Evolutionary conservation across 2,329 filamentous ascomycete species (phyloP).

Genomic region (Rutstroemia sp.): DNA sequence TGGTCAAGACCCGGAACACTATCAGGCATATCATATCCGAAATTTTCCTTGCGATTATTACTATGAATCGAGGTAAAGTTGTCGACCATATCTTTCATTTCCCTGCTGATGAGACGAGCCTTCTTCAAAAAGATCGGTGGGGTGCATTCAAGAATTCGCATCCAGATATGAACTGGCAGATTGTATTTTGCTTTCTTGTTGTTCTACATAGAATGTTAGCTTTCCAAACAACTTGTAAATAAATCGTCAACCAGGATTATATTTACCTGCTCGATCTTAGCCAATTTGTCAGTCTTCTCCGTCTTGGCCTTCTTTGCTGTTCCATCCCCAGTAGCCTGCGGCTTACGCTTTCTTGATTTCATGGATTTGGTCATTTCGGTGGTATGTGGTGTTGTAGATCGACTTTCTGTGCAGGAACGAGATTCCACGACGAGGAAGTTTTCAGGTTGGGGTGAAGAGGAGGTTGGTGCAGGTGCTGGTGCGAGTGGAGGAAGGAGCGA

Average conservation of each 20-base stretch:
- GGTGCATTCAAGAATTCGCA: constrained; percentile 26
- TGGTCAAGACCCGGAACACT: constrained; percentile 18
- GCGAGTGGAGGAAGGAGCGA: constrained; percentile 1
- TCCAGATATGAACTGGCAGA: constrained; percentile 20
- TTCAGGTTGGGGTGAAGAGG: not conserved
- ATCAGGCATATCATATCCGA: constrained; percentile 24
- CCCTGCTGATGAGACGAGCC: constrained; percentile 20
- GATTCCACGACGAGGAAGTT: constrained; percentile 6
- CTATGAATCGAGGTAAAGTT: constrained; percentile 22
- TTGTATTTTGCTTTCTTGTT: constrained; percentile 12
- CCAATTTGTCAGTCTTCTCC: constrained; percentile 11
- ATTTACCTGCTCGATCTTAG: constrained; percentile 18
- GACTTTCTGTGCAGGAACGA: constrained; percentile 4
- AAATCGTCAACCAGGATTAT: not conserved
- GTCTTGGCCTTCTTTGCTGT: constrained; percentile 13
- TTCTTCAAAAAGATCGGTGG: constrained; percentile 27
- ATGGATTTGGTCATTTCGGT: constrained; percentile 1
- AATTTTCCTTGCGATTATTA: constrained; percentile 27
- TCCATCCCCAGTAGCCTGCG: not conserved
- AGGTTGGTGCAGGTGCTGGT: not conserved
- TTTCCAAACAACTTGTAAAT: not conserved
- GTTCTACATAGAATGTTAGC: constrained; percentile 12
- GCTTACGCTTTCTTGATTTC: constrained; percentile 14
- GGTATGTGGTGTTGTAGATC: constrained; percentile 1
- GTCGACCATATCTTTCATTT: constrained; percentile 18